Conservation (phyloP, 257 asterid species). For the Ajuga chamaepitys region DNA sequence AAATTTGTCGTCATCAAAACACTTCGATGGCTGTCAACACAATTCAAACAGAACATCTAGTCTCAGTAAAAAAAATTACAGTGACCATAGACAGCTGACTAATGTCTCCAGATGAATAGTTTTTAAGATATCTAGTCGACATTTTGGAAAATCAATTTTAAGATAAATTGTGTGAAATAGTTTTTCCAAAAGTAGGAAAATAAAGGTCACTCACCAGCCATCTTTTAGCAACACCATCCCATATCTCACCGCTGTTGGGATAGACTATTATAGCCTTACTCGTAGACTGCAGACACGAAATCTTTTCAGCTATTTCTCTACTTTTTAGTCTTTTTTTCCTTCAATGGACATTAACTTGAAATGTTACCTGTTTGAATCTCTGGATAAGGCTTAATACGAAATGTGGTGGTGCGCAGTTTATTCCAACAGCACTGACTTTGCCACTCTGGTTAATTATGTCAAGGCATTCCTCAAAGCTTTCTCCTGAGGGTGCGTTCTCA, state of each 20-base stretch:
- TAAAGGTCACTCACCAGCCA: conserved; percentile 50
- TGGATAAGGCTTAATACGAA: conserved; percentile 56
- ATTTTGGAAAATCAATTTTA: background rate
- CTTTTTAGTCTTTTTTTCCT: too few species aligned
- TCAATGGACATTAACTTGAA: too few species aligned
- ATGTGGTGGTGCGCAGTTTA: conserved; percentile 85
- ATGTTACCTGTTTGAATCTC: conserved; percentile 53
- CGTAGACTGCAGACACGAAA: conserved; percentile 38
- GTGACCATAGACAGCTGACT: too few species aligned
- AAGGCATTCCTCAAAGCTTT: conserved; percentile 61
- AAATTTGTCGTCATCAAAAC: conserved; percentile 59
- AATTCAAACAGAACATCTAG: background rate
- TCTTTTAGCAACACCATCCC: conserved; percentile 75
- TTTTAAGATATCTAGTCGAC: too few species aligned
- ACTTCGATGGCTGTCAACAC: conserved; percentile 43
- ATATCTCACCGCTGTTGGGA: conserved; percentile 75
- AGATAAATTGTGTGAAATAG: too few species aligned
- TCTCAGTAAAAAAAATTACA: background rate
- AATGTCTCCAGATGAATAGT: background rate
- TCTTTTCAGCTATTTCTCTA: too few species aligned
- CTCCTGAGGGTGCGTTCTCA: conserved; percentile 74
- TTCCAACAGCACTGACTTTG: conserved; percentile 57
- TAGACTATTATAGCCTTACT: conserved; percentile 60
- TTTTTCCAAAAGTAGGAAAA: too few species aligned
- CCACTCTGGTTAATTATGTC: conserved; percentile 42